phyloP scores from a whole-genome alignment of 2,329 filamentous ascomycete species.

The Drechmeria coniospora region DNA sequence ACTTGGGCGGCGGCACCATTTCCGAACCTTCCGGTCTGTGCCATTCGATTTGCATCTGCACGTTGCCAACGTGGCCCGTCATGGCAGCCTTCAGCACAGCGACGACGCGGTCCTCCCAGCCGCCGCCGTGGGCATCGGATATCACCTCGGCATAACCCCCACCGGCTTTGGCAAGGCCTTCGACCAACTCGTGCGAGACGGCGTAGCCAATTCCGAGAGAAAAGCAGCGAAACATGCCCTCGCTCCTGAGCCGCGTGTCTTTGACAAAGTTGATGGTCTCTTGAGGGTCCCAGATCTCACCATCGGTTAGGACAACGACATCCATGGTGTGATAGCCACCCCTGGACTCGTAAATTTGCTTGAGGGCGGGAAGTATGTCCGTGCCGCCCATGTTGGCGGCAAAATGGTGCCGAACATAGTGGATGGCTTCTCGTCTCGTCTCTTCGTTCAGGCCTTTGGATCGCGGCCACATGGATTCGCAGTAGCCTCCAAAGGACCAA shows the following conservation, averaged over 20 bases:
- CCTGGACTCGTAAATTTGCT: not conserved
- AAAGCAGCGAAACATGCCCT: constrained; percentile 35
- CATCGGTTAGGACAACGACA: constrained; percentile 3
- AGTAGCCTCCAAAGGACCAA: constrained; percentile 21
- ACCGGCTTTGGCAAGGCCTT: constrained; percentile 41
- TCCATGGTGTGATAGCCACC: constrained; percentile 1
- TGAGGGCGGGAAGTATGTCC: constrained; percentile 2
- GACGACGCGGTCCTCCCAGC: constrained; percentile 3
- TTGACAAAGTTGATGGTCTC: constrained; percentile 1
- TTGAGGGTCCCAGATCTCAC: constrained; percentile 2
- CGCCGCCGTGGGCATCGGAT: not conserved
- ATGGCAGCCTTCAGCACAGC: constrained; percentile 1
- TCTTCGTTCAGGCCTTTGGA: not conserved
- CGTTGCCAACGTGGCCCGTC: constrained; percentile 1
- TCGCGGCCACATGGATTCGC: not conserved
- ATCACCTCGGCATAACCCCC: constrained; percentile 32
- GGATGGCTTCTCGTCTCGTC: not conserved
- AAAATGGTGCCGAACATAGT: constrained; percentile 2
- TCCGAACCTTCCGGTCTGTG: not conserved
- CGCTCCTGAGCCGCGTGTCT: not conserved
- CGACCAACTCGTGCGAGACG: constrained; percentile 40
- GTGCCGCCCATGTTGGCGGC: constrained; percentile 3
- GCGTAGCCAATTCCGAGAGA: constrained; percentile 37
- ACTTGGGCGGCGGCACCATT: not conserved
- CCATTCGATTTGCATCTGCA: constrained; percentile 1